phyloP scores from a whole-genome alignment of 2,329 filamentous ascomycete genomes.

The Fusarium sp. region DNA sequence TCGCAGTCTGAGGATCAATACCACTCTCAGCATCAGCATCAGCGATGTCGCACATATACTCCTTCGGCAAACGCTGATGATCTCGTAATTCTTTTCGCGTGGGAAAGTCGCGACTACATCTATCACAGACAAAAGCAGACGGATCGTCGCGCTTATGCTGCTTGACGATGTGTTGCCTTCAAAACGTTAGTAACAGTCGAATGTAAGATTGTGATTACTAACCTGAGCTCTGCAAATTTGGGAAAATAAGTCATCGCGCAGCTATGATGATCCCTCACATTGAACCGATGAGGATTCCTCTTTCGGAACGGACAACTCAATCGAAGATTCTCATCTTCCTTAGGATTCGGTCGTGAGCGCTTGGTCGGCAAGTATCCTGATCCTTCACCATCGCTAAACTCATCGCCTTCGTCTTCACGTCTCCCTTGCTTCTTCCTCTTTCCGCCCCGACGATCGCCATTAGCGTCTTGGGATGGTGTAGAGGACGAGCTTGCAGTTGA shows the following conservation, averaged over 20 bases:
- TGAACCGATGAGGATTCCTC: constrained; percentile 56
- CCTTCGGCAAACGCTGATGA: constrained; percentile 52
- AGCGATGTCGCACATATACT: constrained; percentile 54
- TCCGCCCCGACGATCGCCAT: constrained; percentile 38
- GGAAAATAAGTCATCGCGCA: constrained; percentile 57
- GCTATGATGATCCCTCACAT: constrained; percentile 56
- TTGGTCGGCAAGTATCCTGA: constrained; percentile 45
- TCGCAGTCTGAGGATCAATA: constrained; percentile 53
- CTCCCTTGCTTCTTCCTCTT: constrained; percentile 50
- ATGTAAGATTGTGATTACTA: not conserved
- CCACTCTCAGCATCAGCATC: constrained; percentile 54
- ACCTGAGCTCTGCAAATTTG: constrained; percentile 55
- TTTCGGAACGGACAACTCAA: constrained; percentile 57
- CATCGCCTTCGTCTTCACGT: constrained; percentile 48
- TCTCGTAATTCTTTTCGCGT: constrained; percentile 52
- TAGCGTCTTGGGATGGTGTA: constrained; percentile 44
- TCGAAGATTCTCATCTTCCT: constrained; percentile 52
- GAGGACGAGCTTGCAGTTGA: constrained; percentile 47
- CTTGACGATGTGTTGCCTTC: constrained; percentile 55
- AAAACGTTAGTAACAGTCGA: not conserved
- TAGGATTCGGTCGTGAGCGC: constrained; percentile 44
- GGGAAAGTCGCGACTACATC: constrained; percentile 53
- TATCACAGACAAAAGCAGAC: constrained; percentile 53
- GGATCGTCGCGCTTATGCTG: constrained; percentile 55
- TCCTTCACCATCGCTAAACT: constrained; percentile 49